phyloP scores from a whole-genome alignment of 371 early-diverging fungal genomes.

The Mortierella sp. region DNA sequence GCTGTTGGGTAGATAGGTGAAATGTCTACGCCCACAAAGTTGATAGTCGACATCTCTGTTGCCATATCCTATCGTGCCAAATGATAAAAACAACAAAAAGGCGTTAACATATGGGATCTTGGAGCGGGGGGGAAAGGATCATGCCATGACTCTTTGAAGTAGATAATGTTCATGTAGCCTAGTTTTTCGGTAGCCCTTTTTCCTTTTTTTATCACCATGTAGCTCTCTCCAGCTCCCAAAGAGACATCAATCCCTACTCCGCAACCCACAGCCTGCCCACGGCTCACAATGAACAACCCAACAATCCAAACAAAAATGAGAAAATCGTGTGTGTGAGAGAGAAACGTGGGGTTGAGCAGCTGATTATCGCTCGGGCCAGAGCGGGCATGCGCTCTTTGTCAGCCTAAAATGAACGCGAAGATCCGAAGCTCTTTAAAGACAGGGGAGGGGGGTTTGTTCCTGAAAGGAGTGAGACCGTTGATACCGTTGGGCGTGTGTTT shows the following conservation, averaged over 20 bases:
- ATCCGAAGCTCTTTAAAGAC: background rate
- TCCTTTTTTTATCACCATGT: too few species aligned
- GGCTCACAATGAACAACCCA: too few species aligned
- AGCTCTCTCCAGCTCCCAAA: too few species aligned
- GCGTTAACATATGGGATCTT: background rate
- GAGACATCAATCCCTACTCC: too few species aligned
- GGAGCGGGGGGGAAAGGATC: too few species aligned
- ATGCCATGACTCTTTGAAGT: too few species aligned
- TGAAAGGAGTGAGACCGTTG: background rate
- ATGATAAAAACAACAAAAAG: background rate
- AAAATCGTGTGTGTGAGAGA: background rate
- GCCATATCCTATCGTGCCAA: constrained; percentile 48
- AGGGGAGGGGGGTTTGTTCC: background rate
- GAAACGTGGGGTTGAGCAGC: constrained; percentile 3
- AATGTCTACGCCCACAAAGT: constrained; percentile 53
- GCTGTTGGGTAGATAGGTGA: constrained; percentile 53
- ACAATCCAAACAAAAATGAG: constrained; percentile 6
- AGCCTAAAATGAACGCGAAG: constrained; percentile 20
- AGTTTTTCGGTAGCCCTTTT: too few species aligned
- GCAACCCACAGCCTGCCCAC: too few species aligned
- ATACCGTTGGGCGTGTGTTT: background rate
- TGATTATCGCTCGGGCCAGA: constrained; percentile 34
- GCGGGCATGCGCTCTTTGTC: constrained; percentile 4
- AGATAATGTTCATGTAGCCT: too few species aligned
- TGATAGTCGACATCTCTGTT: constrained; percentile 38